Base-by-base conservation (phyloP, 2,329 filamentous ascomycete species). In the Fusarium clavum region DNA sequence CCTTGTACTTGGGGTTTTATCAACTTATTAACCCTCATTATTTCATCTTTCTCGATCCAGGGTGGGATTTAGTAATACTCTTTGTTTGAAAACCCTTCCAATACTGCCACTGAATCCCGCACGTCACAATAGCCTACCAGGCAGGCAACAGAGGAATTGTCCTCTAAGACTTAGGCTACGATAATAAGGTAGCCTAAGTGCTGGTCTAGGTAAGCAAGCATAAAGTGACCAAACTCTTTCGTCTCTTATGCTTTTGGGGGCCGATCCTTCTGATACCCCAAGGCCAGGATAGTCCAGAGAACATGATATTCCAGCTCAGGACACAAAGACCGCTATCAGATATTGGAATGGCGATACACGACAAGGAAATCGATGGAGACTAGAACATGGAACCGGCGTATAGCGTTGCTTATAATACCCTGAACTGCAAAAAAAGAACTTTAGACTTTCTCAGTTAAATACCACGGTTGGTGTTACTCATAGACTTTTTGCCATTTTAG, bases 41-140 rank as follows among this genome's bases (percentile, higher is more conserved):
- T 97, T 67, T 96, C 94, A 8, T 96, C 93, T 6, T 97, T 97
- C 79, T 93, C 94, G n/a, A 94, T 97, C 54, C 94, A 97, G 77
- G 94, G 94, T 51, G 94, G 93, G 41, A 85, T 97, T 66, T 97
- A 80, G 89, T 32, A 30, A 27, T 8, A 10, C 44, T 46, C 14
- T 32, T 40, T 13, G 16, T 25, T 40, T 32, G 14, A 34, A 14
- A 40, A 10, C 22, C 22, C 9, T 22, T 27, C 13, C 9, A 27
- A 13, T 48, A 22, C 6, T 13, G 27, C 5, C 30, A 14, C 6
- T 10, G 22, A 38, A 27, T 34, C 25, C 43, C 43, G 8, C 16
- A 25, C 34, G 12, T 14, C 25, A 16, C 6, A 20, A 29, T 45
- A 20, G 12, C 38, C 18, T 24, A 32, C 29, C 34, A 38, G 16